A percentile compares a stretch with the other conserved stretches of the same genome.
These are phyloP conservation scores for Brettanomyces custersianus DNA, from an alignment of 805 yeast species.

Conservation along the genomic window DNA sequence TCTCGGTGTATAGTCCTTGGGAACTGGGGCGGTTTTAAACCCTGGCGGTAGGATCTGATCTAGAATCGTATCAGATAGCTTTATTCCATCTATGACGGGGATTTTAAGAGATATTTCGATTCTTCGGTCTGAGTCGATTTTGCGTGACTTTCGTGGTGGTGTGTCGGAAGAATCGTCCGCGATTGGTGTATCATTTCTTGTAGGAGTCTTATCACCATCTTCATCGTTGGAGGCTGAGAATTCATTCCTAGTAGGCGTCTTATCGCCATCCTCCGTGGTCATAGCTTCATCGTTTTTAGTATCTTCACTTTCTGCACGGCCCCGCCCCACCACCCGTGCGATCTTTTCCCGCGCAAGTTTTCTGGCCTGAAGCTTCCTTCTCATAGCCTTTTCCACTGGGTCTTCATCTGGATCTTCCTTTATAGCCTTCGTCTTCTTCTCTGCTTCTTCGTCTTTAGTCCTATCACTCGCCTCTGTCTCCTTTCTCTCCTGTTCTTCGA, in stretches of 20 bases:
- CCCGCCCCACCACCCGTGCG: no score
- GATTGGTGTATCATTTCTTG: no score
- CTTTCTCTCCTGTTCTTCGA: conserved; percentile 25
- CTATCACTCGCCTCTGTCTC: conserved; percentile 16
- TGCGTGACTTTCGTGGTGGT: no score
- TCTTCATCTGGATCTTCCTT: conserved; percentile 6
- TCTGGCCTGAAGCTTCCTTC: neutral
- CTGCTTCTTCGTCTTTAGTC: conserved; percentile 3
- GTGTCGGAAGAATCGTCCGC: no score
- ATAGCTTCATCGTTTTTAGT: no score
- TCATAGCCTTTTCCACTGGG: neutral
- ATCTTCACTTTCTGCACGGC: no score
- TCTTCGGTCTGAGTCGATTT: no score
- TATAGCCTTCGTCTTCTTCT: conserved; percentile 11
- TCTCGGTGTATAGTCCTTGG: conserved; percentile 33
- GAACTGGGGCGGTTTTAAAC: conserved; percentile 35
- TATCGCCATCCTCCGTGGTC: conserved; percentile 14
- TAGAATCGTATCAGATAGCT: conserved; percentile 37
- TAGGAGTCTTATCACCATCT: conserved; percentile 1
- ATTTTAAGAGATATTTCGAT: conserved; percentile 3
- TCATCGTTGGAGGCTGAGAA: no score
- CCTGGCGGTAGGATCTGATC: conserved; percentile 46
- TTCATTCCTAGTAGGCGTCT: conserved; percentile 10
- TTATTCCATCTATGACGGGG: conserved; percentile 26
- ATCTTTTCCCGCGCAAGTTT: neutral